Evolutionary conservation across 805 yeast genomes (phyloP).

Genomic region (Ogataea neopini): DNA sequence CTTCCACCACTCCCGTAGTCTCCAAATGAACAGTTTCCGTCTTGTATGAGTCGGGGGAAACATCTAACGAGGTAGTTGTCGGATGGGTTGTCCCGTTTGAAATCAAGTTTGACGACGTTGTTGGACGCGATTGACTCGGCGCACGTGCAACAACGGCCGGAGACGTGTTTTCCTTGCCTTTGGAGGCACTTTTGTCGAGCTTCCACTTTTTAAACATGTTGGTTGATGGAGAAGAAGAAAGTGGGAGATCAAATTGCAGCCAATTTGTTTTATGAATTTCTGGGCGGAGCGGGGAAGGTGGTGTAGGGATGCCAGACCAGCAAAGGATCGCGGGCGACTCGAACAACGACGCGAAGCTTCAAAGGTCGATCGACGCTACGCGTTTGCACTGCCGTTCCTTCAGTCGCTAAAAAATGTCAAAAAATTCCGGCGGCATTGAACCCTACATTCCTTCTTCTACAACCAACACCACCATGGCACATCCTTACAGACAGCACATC

Average conservation of each 20-base stretch:
- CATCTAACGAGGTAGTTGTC: not conserved
- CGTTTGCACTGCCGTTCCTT: not conserved
- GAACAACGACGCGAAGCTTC: not conserved
- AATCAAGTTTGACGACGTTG: not conserved
- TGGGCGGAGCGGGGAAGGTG: conserved; percentile 1
- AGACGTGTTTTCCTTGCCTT: conserved; percentile 9
- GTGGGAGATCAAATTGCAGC: not conserved
- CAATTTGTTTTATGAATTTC: not conserved
- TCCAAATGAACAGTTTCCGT: conserved; percentile 25
- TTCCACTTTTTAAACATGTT: conserved; percentile 31
- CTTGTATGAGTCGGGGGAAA: conserved; percentile 14
- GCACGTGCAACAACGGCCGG: not conserved
- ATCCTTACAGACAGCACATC: conserved; percentile 11
- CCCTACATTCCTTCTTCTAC: not conserved
- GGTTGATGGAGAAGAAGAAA: not conserved
- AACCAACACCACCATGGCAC: conserved; percentile 3
- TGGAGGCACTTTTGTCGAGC: conserved; percentile 23
- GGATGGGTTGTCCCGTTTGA: not conserved
- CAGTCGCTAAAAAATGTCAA: not conserved
- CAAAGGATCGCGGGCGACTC: too few species aligned
- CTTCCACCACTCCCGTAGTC: conserved; percentile 14
- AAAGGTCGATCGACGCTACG: not conserved
- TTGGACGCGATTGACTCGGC: conserved; percentile 1
- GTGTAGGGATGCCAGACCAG: not conserved
- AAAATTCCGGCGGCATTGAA: not conserved